These are phyloP conservation scores for Penicillium daleae DNA, from an alignment of 495 filamentous ascomycete species.

Conservation along the genomic window DNA sequence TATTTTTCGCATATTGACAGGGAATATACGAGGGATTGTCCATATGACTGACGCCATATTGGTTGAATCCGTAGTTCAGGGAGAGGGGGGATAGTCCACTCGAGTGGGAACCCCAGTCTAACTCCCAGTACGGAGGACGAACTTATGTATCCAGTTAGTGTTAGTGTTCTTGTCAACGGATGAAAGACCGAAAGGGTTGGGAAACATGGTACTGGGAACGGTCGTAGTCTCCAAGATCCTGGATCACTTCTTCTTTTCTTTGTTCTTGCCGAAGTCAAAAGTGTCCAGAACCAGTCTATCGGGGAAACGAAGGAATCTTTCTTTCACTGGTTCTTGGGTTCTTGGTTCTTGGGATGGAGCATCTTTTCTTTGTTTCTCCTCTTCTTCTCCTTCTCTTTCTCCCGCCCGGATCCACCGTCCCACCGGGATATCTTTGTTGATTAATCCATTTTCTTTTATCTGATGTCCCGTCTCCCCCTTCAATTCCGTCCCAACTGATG, in stretches of 20 bases:
- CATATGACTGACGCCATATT: background rate
- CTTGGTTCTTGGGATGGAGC: background rate
- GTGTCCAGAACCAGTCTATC: background rate
- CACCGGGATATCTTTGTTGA: background rate
- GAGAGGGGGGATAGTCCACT: background rate
- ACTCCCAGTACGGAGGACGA: no score
- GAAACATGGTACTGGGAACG: background rate
- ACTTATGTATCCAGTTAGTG: no score
- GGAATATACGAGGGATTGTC: background rate
- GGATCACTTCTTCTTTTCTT: background rate
- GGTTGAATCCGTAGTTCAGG: background rate
- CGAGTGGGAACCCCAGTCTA: background rate
- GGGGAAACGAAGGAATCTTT: background rate
- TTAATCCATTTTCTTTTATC: slow-evolving; percentile 2
- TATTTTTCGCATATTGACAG: background rate
- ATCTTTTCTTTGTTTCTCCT: background rate
- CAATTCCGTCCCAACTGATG: background rate
- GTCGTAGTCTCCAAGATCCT: background rate
- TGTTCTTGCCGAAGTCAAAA: background rate
- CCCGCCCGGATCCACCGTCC: slow-evolving; percentile 1
- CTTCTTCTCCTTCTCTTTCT: background rate
- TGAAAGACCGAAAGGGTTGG: background rate
- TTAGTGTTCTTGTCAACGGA: no score
- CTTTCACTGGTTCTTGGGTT: slow-evolving; percentile 1
- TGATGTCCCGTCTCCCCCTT: slow-evolving; percentile 5